A percentile compares a stretch with the other conserved stretches of the same genome.
phyloP scores from a whole-genome alignment of 2,329 filamentous ascomycete species.

The Pezicula neosporulosa region DNA sequence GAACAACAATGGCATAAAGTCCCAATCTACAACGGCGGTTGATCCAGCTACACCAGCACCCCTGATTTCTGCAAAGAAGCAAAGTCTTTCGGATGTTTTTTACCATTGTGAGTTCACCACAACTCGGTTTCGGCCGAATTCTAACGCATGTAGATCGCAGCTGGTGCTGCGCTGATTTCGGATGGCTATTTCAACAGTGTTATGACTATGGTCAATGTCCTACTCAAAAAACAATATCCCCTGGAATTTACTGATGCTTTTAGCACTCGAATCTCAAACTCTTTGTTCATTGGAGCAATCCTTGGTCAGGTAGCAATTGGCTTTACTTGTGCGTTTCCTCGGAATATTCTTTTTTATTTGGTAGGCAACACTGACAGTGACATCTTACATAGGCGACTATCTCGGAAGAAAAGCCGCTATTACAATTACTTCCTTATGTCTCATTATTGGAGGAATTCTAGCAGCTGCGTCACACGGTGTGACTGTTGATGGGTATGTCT shows the following conservation, averaged over 20 bases:
- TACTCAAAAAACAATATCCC: slow-evolving; percentile 24
- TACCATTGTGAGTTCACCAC: slow-evolving; percentile 17
- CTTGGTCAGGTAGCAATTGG: slow-evolving; percentile 38
- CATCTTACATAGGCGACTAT: slow-evolving; percentile 30
- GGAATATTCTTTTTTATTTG: background rate
- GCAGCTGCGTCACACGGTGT: slow-evolving; percentile 40
- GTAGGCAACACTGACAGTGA: background rate
- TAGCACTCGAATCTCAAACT: slow-evolving; percentile 36
- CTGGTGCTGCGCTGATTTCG: slow-evolving; percentile 27
- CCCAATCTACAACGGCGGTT: background rate
- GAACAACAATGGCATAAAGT: background rate
- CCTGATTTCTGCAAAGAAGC: slow-evolving; percentile 15
- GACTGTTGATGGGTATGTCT: slow-evolving; percentile 32
- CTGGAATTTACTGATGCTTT: slow-evolving; percentile 19
- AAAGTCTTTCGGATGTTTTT: slow-evolving; percentile 26
- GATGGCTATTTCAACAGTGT: slow-evolving; percentile 33
- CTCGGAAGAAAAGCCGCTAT: slow-evolving; percentile 43
- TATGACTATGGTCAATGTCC: slow-evolving; percentile 32
- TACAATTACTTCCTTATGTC: slow-evolving; percentile 39
- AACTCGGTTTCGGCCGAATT: background rate
- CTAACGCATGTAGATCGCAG: slow-evolving; percentile 18
- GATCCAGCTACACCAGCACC: background rate
- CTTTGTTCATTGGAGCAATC: slow-evolving; percentile 37
- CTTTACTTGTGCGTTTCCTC: slow-evolving; percentile 21
- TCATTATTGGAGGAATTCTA: slow-evolving; percentile 42